Percentiles rank a stretch among this genome's conserved stretches.
phyloP scores from a whole-genome alignment of 1,284 basidiomycete species.

The Rhizopogon parksii region DNA sequence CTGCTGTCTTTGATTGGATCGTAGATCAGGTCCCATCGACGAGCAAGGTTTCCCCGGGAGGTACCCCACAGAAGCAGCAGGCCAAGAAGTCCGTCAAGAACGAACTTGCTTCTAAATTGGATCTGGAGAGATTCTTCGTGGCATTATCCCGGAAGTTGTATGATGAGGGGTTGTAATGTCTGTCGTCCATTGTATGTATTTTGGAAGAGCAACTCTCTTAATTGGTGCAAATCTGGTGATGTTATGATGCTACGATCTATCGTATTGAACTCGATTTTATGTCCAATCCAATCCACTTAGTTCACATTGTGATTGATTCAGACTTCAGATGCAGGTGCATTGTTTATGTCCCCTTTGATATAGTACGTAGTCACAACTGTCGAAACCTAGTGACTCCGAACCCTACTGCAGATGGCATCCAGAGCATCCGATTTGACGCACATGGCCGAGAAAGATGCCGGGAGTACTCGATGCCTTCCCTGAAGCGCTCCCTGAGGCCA shows the following conservation, averaged over 20 bases:
- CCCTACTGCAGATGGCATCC: too few species aligned
- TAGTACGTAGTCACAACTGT: too few species aligned
- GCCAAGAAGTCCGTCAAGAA: slow-evolving; percentile 25
- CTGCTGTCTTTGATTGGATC: slow-evolving; percentile 70
- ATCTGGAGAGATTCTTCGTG: slow-evolving; percentile 72
- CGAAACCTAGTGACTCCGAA: too few species aligned
- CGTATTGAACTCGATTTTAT: too few species aligned
- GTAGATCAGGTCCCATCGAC: slow-evolving; percentile 59
- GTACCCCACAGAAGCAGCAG: slow-evolving; percentile 16
- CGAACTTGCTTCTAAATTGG: slow-evolving; percentile 52
- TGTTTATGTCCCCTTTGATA: too few species aligned
- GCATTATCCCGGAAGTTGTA: slow-evolving; percentile 72
- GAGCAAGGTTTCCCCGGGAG: slow-evolving; percentile 10
- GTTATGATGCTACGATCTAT: neutral
- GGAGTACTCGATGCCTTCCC: too few species aligned
- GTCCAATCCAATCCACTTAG: too few species aligned
- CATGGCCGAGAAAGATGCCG: too few species aligned
- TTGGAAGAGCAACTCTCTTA: neutral
- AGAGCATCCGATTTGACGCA: too few species aligned
- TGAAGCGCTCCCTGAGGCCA: too few species aligned
- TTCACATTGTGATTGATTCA: too few species aligned
- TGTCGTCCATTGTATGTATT: neutral
- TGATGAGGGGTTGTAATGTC: slow-evolving; percentile 63
- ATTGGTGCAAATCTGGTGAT: neutral
- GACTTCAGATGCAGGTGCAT: too few species aligned